phyloP scores from a whole-genome alignment of 352 stramenopile species.

The Phytopythium delawarense region DNA sequence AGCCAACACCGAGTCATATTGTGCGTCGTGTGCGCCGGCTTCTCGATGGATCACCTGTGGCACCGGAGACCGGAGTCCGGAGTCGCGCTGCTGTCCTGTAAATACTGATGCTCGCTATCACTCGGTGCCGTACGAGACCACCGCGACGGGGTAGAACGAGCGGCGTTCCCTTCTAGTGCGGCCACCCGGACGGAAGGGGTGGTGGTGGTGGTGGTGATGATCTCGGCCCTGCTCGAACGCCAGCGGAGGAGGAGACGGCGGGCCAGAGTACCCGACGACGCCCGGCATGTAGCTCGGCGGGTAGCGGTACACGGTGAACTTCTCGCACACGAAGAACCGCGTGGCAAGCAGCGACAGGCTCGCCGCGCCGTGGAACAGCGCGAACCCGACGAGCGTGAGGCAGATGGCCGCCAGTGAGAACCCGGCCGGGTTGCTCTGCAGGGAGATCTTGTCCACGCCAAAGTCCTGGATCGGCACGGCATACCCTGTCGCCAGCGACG shows the following conservation, averaged over 20 bases:
- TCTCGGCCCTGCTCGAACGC: constrained; percentile 2
- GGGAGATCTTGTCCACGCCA: constrained; percentile 12
- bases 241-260: background rate
- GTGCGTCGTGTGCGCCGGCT: background rate
- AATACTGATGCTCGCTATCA: background rate
- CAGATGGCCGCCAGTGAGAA: constrained; percentile 23
- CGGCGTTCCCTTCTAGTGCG: constrained; percentile 1
- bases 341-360: constrained; percentile 34
- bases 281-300: constrained; percentile 3
- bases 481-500: constrained; percentile 11
- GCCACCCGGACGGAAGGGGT: background rate
- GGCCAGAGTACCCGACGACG: background rate
- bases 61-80: no score
- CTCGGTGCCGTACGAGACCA: constrained; percentile 21
- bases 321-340: constrained; percentile 49
- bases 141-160: constrained; percentile 4
- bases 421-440: constrained; percentile 15
- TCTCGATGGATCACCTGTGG: background rate
- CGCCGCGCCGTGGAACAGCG: constrained; percentile 46
- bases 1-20: background rate
- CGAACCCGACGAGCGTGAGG: constrained; percentile 43
- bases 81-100: background rate
- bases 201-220: constrained; percentile 5
- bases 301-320: constrained; percentile 20
- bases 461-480: constrained; percentile 20